Conservation (phyloP, 1,284 basidiomycete species). For the Sphagnurus paluster region DNA sequence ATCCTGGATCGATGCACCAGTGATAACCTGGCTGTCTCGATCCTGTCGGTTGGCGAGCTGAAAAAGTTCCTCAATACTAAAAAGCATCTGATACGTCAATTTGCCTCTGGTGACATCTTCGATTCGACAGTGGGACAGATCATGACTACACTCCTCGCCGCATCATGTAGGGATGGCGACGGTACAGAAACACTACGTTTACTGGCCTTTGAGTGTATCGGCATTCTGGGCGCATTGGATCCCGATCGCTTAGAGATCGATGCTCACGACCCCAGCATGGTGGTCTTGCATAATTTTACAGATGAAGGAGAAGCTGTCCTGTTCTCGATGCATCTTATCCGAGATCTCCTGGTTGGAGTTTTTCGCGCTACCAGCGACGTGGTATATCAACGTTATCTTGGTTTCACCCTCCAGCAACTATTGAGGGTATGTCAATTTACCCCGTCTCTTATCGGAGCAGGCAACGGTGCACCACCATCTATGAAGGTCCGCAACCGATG, state of each 20-base stretch:
- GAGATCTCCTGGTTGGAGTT: slow-evolving; percentile 86
- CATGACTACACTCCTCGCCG: slow-evolving; percentile 68
- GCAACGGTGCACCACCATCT: slow-evolving; percentile 53
- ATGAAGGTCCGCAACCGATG: slow-evolving; percentile 74
- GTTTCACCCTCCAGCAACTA: slow-evolving; percentile 93
- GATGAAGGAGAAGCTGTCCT: slow-evolving; percentile 78
- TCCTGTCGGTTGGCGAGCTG: slow-evolving; percentile 80
- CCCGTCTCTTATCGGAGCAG: slow-evolving; percentile 60
- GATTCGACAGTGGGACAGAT: slow-evolving; percentile 76
- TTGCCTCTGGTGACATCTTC: slow-evolving; percentile 86
- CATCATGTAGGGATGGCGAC: slow-evolving; percentile 79
- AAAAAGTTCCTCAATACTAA: slow-evolving; percentile 60
- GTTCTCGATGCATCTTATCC: slow-evolving; percentile 88
- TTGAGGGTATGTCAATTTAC: slow-evolving; percentile 89
- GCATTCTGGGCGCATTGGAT: slow-evolving; percentile 93
- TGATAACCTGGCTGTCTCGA: slow-evolving; percentile 82
- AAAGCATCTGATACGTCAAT: slow-evolving; percentile 53
- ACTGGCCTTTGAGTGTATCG: slow-evolving; percentile 88
- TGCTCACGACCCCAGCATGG: slow-evolving; percentile 62
- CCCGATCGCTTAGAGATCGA: slow-evolving; percentile 88
- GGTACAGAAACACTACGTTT: slow-evolving; percentile 68
- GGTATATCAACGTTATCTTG: slow-evolving; percentile 87
- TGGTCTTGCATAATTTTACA: slow-evolving; percentile 82
- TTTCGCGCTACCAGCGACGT: slow-evolving; percentile 95
- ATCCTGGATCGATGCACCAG: slow-evolving; percentile 77